These are phyloP conservation scores for Trichosporon faecale DNA, from an alignment of 1,284 basidiomycete genomes.

Conservation along the genomic window DNA sequence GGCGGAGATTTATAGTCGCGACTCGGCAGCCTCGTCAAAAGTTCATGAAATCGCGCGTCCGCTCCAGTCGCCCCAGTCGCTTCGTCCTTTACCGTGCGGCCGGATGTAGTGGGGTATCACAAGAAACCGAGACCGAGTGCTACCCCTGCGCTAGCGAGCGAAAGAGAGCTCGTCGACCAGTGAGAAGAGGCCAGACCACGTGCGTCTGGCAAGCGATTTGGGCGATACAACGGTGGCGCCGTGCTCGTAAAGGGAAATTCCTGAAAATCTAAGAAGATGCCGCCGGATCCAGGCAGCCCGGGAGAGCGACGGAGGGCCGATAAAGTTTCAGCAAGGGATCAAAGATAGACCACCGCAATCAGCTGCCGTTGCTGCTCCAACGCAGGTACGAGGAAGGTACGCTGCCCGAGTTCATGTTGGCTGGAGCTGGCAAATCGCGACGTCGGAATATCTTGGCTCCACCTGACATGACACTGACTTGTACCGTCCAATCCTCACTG, in stretches of 20 bases:
- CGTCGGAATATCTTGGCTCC: constrained; percentile 10
- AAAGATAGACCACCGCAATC: constrained; percentile 1
- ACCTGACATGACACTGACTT: background rate
- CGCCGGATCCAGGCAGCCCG: background rate
- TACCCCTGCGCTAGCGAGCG: background rate
- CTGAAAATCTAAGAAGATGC: constrained; percentile 10
- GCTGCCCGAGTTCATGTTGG: background rate
- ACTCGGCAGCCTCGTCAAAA: background rate
- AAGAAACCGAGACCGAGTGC: constrained; percentile 2
- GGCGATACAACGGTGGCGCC: background rate
- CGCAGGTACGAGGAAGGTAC: background rate
- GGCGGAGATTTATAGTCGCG: background rate
- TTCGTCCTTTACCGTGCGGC: background rate
- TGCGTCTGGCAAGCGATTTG: background rate
- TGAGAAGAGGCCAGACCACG: background rate
- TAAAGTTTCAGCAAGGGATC: background rate
- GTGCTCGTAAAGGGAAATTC: background rate
- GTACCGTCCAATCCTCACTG: background rate
- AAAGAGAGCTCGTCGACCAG: too few relatives aligned
- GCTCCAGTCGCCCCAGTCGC: background rate
- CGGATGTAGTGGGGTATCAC: background rate
- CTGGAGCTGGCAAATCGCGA: background rate
- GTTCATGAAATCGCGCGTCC: background rate
- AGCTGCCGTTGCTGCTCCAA: background rate
- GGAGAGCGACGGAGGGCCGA: constrained; percentile 4